These are phyloP conservation scores for Lenwebbia sp. DNA, from an alignment of 345 rosid genomes.

Conservation along the genomic window DNA sequence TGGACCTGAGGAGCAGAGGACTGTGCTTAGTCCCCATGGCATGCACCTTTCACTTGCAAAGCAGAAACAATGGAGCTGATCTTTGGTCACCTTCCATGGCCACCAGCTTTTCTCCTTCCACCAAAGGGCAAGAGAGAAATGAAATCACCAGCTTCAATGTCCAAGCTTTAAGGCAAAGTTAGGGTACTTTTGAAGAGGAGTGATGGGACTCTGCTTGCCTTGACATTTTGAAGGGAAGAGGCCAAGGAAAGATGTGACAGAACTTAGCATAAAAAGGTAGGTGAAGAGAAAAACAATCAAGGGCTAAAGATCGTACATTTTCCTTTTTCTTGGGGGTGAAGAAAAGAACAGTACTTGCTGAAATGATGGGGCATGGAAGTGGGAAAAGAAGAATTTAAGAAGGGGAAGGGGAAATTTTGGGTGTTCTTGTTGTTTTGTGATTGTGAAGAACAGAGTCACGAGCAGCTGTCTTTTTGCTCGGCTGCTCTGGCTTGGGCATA, in stretches of 20 bases:
- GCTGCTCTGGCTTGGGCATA: background rate
- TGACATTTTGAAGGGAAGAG: background rate
- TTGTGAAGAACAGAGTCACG: background rate
- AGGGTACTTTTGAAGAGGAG: background rate
- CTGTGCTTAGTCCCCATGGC: slow-evolving; percentile 65
- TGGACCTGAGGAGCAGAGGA: slow-evolving; percentile 66
- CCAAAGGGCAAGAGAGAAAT: background rate
- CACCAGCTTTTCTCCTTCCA: slow-evolving; percentile 2
- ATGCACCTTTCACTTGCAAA: slow-evolving; percentile 44
- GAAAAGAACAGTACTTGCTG: background rate
- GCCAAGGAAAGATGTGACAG: background rate
- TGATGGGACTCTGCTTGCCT: background rate
- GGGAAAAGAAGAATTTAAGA: background rate
- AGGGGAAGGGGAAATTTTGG: background rate
- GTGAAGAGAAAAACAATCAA: background rate
- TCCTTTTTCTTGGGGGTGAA: background rate
- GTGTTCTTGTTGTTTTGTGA: background rate
- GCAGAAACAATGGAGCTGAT: slow-evolving; percentile 69
- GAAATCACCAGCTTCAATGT: background rate
- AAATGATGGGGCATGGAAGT: background rate
- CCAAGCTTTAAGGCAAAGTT: background rate
- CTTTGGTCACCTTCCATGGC: slow-evolving; percentile 71
- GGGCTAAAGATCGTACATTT: background rate
- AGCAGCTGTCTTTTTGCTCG: background rate
- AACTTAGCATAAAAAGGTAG: background rate